These are phyloP conservation scores for Sclerotinia spermophila DNA, from an alignment of 2,329 filamentous ascomycete species.

Conservation along the genomic window DNA sequence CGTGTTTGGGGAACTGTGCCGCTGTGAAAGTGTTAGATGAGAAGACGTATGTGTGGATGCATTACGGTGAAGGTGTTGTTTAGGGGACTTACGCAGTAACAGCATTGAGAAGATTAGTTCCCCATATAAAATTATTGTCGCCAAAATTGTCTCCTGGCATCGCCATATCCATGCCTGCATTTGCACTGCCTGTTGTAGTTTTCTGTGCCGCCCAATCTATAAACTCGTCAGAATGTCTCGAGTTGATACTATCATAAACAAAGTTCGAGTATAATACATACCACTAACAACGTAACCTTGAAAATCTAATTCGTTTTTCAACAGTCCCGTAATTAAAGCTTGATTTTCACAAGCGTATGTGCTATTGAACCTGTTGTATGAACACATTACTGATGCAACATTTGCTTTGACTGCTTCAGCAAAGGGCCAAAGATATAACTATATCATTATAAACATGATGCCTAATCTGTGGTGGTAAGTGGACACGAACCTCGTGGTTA, in stretches of 20 bases:
- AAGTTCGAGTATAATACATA: slow-evolving; percentile 28
- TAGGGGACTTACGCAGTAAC: slow-evolving; percentile 40
- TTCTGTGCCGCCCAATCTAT: slow-evolving; percentile 76
- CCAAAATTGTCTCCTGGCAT: slow-evolving; percentile 69
- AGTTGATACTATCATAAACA: slow-evolving; percentile 36
- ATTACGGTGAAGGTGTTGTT: not conserved
- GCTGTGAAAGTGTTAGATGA: slow-evolving; percentile 36
- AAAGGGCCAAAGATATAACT: slow-evolving; percentile 49
- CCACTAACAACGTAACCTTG: slow-evolving; percentile 60
- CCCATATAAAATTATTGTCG: slow-evolving; percentile 51
- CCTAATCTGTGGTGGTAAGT: slow-evolving; percentile 34
- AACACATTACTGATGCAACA: slow-evolving; percentile 67
- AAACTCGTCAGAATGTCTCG: not conserved
- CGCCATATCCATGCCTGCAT: slow-evolving; percentile 71
- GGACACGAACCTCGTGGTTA: slow-evolving; percentile 64
- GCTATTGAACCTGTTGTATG: slow-evolving; percentile 68
- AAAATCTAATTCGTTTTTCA: slow-evolving; percentile 75
- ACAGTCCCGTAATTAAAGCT: slow-evolving; percentile 54
- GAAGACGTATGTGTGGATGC: too few relatives aligned
- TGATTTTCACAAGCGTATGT: slow-evolving; percentile 66
- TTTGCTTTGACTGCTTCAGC: slow-evolving; percentile 64
- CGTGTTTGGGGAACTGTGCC: slow-evolving; percentile 56
- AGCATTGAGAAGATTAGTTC: slow-evolving; percentile 49
- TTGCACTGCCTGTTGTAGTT: slow-evolving; percentile 60
- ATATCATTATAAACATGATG: not conserved